Base-by-base conservation (phyloP, 2,329 filamentous ascomycete species). In the Exophiala oligosperma region DNA sequence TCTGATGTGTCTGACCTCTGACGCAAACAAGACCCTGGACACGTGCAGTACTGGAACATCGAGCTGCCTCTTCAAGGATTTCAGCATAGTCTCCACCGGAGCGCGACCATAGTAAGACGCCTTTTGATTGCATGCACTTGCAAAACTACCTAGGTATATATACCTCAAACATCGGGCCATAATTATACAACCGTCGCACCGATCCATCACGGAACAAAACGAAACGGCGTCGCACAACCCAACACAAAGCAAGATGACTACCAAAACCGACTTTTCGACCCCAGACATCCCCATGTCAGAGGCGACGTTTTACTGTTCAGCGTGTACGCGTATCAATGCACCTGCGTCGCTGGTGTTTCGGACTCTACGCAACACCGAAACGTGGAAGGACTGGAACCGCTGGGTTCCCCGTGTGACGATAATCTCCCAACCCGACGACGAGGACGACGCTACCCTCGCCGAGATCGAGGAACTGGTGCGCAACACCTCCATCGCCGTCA, bases 351-450 rank as follows among this genome's bases (percentile, higher is more conserved):
- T 71, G n/a, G 74, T 79, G 59, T 79, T 77, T 71, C 68, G 74
- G 24, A 71, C 72, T 7, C 66, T 80, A 3, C 70, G 75, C 49
- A 71, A 80, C 65, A 76, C 76, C 28, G 73, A 76, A 23, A 76
- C 73, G 51, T 81, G 75, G 74, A 71, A 73, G 23, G 64, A 72
- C 48, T 81, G 79, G 79, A 81, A 80, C 62, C 69, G 70, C 5
- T 80, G 79, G 65, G 70, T 77, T 4, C 73, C 77, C 2, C 69
- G 70, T 24, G 76, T 79, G 3, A 73, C 72, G n/a, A 75, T 81
- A 63, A 75, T 71, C 46, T 70, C 72, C 38, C 77, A 79, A 29
- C 43, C 65, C 41, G 62, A 67, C 23, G 62, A 66, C 23, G 54
- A 64, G 14, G 60, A 62, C 43, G 49, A 61, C 28, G 37, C 52